These are phyloP conservation scores for Trichosanthes cucumerina DNA, from an alignment of 306 rosid genomes.

Conservation along the genomic window DNA sequence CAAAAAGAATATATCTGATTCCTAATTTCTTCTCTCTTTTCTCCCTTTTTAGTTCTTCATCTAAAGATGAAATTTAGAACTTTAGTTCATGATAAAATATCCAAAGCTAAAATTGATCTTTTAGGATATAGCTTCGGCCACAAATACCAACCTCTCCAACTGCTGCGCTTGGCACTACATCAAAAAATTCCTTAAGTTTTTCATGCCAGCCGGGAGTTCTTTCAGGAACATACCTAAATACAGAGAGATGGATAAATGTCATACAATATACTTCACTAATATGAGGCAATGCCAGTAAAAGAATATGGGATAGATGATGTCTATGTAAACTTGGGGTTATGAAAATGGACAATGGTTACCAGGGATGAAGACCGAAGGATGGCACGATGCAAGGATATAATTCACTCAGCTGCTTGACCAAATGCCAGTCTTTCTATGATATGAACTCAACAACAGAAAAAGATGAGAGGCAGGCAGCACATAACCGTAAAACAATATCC, in stretches of 20 bases:
- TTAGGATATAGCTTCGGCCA: not conserved
- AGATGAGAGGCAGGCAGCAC: not conserved
- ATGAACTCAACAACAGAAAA: not conserved
- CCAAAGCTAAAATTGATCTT: not conserved
- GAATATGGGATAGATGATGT: not conserved
- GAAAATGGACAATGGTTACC: constrained; percentile 25
- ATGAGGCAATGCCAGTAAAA: not conserved
- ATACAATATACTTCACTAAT: not conserved
- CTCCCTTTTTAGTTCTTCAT: no score
- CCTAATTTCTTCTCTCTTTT: not conserved
- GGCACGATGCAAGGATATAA: constrained; percentile 49
- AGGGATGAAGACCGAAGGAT: constrained; percentile 77
- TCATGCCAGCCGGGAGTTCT: constrained; percentile 60
- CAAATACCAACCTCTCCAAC: constrained; percentile 64
- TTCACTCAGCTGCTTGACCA: constrained; percentile 59
- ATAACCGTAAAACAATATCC: not conserved
- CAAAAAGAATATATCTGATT: not conserved
- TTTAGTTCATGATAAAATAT: not conserved
- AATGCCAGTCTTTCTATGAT: constrained; percentile 54
- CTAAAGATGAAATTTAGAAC: not conserved
- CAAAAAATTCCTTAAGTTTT: constrained; percentile 47
- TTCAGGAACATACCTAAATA: constrained; percentile 50
- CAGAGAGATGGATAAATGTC: not conserved
- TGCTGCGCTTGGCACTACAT: constrained; percentile 62
- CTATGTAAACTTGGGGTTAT: not conserved